Base-by-base conservation (phyloP, 768 basidiomycete species). In the Russula griseocarnosa region DNA sequence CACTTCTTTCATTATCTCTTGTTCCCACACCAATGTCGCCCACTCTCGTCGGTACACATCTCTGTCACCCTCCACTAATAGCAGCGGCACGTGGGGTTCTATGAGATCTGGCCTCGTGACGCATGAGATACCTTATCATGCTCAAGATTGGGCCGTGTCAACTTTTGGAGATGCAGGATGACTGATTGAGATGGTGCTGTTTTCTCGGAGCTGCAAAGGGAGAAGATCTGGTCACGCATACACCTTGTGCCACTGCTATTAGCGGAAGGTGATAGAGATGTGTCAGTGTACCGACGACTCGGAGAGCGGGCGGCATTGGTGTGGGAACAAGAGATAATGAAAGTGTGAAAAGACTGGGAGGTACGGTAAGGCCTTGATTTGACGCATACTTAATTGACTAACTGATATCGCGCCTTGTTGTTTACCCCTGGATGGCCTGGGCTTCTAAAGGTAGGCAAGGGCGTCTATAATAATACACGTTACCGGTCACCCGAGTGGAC, bases 201-300 rank as follows among this genome's bases (percentile, higher is more conserved):
- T 20, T 55, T 61, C 28, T 79, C 98, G 96, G 96, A 99, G 78
- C 81, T 98, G 47, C 81, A 89, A 74, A 83, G 96, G 67, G 96
- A 99, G 79, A 88, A 90, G 76, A 85, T 86, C 40, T 98, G 96
- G 96, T 91, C 94, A 63, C 85, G 96, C 67, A 94, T 99, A 72
- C 87, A 98, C 78, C 83, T 97, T 38, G 87, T 94, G 36, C 97
- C 96, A 10, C 74, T 98, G 62, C 81, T 99, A 52, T 81, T 95
- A 69, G 96, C 96, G 46, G 96, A 99, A 74, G 87, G 87, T 5
- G 96, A 99, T 78, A 88, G 97, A 60, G 93, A 95, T 74, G n/a
- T n/a, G n/a, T n/a, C n/a, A n/a, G 80, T 82, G 61, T 94, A 91
- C 79, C 82, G 92, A 65, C 84, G n/a, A n/a, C n/a, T n/a, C n/a